Conservation (phyloP, 2,329 filamentous ascomycete species). For the Boeremia lycopersici region DNA sequence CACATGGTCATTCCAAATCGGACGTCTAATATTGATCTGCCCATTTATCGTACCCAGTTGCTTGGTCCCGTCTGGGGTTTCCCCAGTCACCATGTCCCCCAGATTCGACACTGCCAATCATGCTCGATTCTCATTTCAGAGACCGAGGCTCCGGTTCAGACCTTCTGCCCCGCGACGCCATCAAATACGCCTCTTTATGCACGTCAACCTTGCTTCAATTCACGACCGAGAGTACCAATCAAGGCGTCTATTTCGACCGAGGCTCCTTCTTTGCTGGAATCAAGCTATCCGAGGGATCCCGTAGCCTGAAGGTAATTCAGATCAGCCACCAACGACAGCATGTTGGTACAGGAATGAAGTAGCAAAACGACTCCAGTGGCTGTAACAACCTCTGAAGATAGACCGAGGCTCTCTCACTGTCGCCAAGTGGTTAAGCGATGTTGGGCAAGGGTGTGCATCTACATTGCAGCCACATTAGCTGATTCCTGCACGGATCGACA, state of each 20-base stretch:
- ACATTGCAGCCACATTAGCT: not conserved
- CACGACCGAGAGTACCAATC: conserved; percentile 2
- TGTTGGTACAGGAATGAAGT: not conserved
- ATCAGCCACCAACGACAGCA: not conserved
- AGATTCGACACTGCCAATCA: conserved; percentile 8
- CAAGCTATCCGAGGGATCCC: conserved; percentile 6
- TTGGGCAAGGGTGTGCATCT: conserved; percentile 3
- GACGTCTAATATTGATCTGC: not conserved
- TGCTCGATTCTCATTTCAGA: not conserved
- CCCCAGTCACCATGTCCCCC: conserved; percentile 3
- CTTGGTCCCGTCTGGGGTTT: conserved; percentile 1
- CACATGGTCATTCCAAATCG: conserved; percentile 6
- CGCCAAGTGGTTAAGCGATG: conserved; percentile 11
- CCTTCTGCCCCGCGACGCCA: conserved; percentile 5
- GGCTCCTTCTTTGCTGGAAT: conserved; percentile 2
- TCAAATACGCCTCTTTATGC: conserved; percentile 1
- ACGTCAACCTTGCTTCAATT: not conserved
- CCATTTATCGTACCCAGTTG: not conserved
- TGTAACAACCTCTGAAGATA: not conserved
- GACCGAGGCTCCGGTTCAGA: conserved; percentile 9
- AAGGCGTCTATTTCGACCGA: conserved; percentile 7
- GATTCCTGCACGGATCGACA: not conserved
- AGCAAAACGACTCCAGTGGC: not conserved
- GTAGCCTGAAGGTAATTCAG: not conserved
- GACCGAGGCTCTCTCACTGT: conserved; percentile 1